Evolutionary conservation across 2,329 filamentous ascomycete genomes (phyloP), one percentile per base, ranked within the genome.

Genomic region (Colletotrichum sojae): DNA sequence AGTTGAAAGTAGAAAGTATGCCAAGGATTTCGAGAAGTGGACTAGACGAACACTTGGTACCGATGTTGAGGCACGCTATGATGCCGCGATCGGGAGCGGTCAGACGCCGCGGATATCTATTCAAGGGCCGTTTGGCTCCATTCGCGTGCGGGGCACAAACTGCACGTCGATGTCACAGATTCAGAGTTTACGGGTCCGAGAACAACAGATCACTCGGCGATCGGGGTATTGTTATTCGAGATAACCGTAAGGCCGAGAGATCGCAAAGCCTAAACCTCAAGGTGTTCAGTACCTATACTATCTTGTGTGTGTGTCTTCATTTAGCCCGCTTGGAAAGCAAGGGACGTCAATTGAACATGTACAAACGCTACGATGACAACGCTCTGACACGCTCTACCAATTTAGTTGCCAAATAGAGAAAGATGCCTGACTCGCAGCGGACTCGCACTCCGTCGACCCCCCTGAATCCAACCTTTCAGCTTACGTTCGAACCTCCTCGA

Each of bases 121-220:
- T 39, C 36, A 51, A n/a, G 18, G 58, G 31, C 45, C 22, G 49
- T 45, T 18, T 46, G 36, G 55, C 56, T 53, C 48, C 4, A 27
- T 36, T 62, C 51, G 22, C 18, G 15, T 54, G 59, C 59, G 59
- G 59, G 59, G 59, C 20, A 27, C 40, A 49, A 31, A 31, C 22
- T 16, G 15, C 49, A 15, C 16, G 39, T 45, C 22, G 59, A 46
- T 61, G 59, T 62, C 49, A 46, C 49, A 62, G 49, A 36, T 54
- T 27, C 20, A 62, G 22, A 54, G 36, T 54, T 62, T 54, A 43
- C 54, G 49, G 59, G 59, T 62, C 59, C 59, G 59, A 31, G 59
- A n/a, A 39, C 18, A 10, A 15, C 8, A 6, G 46, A 46, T 48
- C 6, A 49, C 59, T 54, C 59, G 18, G 6, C 27, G 22, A 39